These are phyloP conservation scores for Kwoniella newhampshirensis DNA, from an alignment of 768 basidiomycete genomes.

Conservation along the genomic window DNA sequence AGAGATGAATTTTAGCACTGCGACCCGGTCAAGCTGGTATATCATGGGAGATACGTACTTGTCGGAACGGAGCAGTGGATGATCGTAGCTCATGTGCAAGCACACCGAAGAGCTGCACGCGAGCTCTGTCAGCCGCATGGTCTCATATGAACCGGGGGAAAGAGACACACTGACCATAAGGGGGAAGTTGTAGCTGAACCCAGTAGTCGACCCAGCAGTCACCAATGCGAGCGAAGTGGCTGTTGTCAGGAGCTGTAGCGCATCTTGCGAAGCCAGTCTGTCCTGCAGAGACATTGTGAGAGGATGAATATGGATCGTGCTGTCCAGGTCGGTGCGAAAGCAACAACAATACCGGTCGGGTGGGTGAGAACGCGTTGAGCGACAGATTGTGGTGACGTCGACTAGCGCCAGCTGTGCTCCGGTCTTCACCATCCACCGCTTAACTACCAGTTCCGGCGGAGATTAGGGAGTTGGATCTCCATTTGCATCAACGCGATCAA, in stretches of 20 bases:
- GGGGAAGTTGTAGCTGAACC: conserved; percentile 40
- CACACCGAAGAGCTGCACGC: conserved; percentile 38
- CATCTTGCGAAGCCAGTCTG: conserved; percentile 34
- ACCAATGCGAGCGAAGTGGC: conserved; percentile 33
- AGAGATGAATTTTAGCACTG: not conserved
- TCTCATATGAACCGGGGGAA: not conserved
- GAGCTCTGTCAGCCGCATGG: not conserved
- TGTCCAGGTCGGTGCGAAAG: too few relatives aligned
- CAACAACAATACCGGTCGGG: too few relatives aligned
- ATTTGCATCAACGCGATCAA: not conserved
- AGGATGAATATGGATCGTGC: too few relatives aligned
- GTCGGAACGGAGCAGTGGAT: conserved; percentile 26
- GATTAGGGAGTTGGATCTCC: not conserved
- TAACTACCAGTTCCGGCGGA: too few relatives aligned
- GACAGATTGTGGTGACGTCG: too few relatives aligned
- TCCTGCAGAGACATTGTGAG: conserved; percentile 42
- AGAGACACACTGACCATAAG: conserved; percentile 29
- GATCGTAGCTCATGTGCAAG: conserved; percentile 39
- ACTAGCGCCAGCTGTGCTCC: too few relatives aligned
- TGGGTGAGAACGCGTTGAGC: too few relatives aligned
- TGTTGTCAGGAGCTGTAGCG: conserved; percentile 30
- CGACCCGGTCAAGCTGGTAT: too few relatives aligned
- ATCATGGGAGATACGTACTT: conserved; percentile 23
- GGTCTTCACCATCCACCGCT: too few relatives aligned
- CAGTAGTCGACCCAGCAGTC: conserved; percentile 21